These are phyloP conservation scores for Vitis riparia DNA, from an alignment of 164 flowering plant species.

Conservation along the genomic window DNA sequence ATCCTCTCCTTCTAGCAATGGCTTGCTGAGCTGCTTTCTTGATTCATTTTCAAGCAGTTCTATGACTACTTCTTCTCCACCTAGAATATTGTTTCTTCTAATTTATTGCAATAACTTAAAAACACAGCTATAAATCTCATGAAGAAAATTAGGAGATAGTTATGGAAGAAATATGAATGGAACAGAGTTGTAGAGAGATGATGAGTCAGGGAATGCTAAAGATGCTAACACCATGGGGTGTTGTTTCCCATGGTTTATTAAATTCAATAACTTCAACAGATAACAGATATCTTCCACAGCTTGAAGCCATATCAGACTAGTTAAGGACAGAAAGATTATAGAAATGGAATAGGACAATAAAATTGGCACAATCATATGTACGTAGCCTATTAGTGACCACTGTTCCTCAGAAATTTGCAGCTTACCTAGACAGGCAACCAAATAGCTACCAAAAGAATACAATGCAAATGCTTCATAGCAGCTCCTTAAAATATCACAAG, in stretches of 20 bases:
- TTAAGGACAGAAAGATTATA: not conserved
- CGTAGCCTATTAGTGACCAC: no score
- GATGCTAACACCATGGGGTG: not conserved
- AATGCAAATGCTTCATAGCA: constrained; percentile 93
- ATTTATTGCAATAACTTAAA: not conserved
- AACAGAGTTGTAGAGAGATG: not conserved
- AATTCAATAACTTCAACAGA: not conserved
- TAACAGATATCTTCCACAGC: not conserved
- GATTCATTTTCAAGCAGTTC: constrained; percentile 63
- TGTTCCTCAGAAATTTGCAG: not conserved
- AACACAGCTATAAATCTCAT: not conserved
- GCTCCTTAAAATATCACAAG: constrained; percentile 73
- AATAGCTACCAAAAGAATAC: constrained; percentile 83
- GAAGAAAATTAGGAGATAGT: no score
- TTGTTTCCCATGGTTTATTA: not conserved
- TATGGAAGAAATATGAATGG: not conserved
- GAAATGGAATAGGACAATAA: not conserved
- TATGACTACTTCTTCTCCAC: constrained; percentile 66
- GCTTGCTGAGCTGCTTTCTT: constrained; percentile 42
- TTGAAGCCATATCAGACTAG: not conserved
- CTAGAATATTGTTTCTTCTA: constrained; percentile 28
- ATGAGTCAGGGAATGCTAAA: not conserved
- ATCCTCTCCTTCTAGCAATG: constrained; percentile 47
- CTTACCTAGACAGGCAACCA: constrained; percentile 90
- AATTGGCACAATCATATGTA: not conserved